Conservation (phyloP, 2,329 filamentous ascomycete species). For the Alternaria ventricosa region DNA sequence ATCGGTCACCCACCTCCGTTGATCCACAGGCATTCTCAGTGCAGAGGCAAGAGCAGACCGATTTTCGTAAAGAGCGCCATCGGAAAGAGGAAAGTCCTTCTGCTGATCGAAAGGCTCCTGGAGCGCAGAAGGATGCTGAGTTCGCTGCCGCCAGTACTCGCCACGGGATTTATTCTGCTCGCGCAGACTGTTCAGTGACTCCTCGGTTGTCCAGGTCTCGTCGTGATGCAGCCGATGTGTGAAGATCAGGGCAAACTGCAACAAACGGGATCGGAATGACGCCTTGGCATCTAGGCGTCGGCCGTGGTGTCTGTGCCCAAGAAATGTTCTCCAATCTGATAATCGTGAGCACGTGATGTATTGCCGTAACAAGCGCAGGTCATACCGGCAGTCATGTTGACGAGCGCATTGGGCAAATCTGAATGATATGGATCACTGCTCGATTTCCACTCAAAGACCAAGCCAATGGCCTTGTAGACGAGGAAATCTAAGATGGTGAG, state of each 20-base stretch:
- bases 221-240: conserved; percentile 50
- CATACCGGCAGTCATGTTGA: conserved; percentile 43
- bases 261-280: conserved; percentile 56
- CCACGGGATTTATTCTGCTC: conserved; percentile 46
- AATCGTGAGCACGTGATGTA: neutral
- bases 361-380: conserved; percentile 2
- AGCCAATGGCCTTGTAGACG: conserved; percentile 54
- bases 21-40: conserved; percentile 33
- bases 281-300: conserved; percentile 49
- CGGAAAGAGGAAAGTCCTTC: conserved; percentile 36
- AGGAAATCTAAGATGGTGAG: conserved; percentile 65
- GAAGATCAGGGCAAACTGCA: conserved; percentile 56
- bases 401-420: conserved; percentile 40
- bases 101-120: conserved; percentile 30
- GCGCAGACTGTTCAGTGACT: conserved; percentile 47
- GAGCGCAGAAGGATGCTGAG: conserved; percentile 29
- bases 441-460: conserved; percentile 48
- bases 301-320: conserved; percentile 50
- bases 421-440: conserved; percentile 39
- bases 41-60: conserved; percentile 32
- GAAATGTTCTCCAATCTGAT: conserved; percentile 53
- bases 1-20: conserved; percentile 35
- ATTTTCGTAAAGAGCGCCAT: conserved; percentile 37
- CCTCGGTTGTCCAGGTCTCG: conserved; percentile 46
- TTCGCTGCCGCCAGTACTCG: conserved; percentile 29